These are phyloP conservation scores for Cephaloascus fragrans DNA, from an alignment of 805 yeast species.

Conservation along the genomic window DNA sequence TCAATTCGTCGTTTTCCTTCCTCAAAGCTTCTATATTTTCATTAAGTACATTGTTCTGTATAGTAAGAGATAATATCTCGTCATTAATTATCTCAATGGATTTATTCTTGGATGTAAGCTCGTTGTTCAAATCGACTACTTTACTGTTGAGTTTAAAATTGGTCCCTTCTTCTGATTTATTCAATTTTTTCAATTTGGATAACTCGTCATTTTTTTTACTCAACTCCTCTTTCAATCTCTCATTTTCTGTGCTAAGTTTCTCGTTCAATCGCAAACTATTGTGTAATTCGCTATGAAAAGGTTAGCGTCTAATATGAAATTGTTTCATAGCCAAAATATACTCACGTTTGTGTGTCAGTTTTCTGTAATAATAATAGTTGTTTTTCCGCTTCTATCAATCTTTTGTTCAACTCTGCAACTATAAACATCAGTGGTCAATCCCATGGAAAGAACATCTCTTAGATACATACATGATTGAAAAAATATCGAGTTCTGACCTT, in stretches of 20 bases:
- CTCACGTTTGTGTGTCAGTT: neutral
- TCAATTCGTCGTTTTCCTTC: slow-evolving; percentile 39
- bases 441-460: too few species aligned
- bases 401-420: neutral
- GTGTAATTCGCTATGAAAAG: neutral
- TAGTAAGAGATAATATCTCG: slow-evolving; percentile 49
- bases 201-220: neutral
- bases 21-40: slow-evolving; percentile 26
- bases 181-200: neutral
- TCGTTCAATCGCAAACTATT: neutral
- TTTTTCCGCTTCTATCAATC: neutral
- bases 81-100: slow-evolving; percentile 55
- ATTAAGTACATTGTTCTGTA: slow-evolving; percentile 43
- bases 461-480: neutral
- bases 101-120: slow-evolving; percentile 29
- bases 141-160: neutral
- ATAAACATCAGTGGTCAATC: too few species aligned
- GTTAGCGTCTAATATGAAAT: neutral
- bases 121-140: neutral
- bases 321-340: neutral
- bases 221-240: neutral
- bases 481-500: neutral
- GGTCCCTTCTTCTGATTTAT: neutral
- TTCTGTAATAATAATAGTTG: neutral
- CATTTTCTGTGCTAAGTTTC: neutral